Base-by-base conservation (phyloP, 2,329 filamentous ascomycete genomes). In the Paecilomyces dactylethromorphus region DNA sequence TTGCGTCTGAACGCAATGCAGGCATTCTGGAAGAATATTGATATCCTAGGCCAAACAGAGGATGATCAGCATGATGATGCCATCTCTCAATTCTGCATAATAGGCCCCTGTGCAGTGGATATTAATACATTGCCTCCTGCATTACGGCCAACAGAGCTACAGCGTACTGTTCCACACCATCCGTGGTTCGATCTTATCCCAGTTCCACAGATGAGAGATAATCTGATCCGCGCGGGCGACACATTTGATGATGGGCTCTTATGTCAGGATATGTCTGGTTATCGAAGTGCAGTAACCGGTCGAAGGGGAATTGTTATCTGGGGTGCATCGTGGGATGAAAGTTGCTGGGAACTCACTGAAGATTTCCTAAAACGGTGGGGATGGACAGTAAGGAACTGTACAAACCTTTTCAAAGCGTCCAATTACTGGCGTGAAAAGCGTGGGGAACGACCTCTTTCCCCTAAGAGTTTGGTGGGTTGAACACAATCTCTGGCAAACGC, bases 131-230 rank as follows among this genome's bases (percentile, higher is more conserved):
- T 70, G 18, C 68, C 67, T 5, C 15, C 63, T 58, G 54, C 64
- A 66, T 59, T 77, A 15, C 71, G 61, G n/a, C 74, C 75, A 6
- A 76, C 73, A 12, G 56, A 62, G 7, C 58, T 70, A 10, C 75
- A 78, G 57, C 64, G 69, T 7, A 64, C 63, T 1, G 67, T 67
- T 3, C 63, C 71, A 21, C 75, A 78, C 61, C 69, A 69, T 22
- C 65, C 66, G 0, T 78, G 74, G 73, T 70, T 77, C 53, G 76
- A 78, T 59, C 68, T 74, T n/a, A 72, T 77, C 31, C 75, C 75
- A 0, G 76, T 77, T 54, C 75, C 74, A 5, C 67, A 65, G 26
- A 69, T 77, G 66, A 63, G 76, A n/a, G 72, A 77, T 54, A 71
- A 69, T 54, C 58, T 77, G 53, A 77, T 78, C 45, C 59, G 55